A percentile compares a stretch with the other conserved stretches of the same genome.
Conservation (phyloP, 352 stramenopile genomes). For the Blastocystis sp. region DNA sequence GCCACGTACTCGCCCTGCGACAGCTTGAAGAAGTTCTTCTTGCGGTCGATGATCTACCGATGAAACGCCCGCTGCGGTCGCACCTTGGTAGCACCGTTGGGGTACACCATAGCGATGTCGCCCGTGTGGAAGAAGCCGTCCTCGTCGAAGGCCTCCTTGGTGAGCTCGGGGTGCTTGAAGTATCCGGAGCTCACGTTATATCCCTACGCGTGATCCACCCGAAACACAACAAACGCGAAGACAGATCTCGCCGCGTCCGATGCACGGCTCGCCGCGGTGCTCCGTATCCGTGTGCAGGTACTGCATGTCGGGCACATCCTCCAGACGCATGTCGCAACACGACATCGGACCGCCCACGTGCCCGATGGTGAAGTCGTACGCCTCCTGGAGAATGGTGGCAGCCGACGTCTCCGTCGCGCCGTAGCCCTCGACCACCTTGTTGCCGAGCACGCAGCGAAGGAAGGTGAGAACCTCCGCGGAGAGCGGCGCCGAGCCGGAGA, state of each 20-base stretch:
- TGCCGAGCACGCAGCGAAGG: constrained; percentile 52
- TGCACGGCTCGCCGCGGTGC: constrained; percentile 26
- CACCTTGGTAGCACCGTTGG: constrained; percentile 78
- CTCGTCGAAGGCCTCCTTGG: constrained; percentile 79
- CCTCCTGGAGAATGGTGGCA: constrained; percentile 20
- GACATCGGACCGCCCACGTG: constrained; percentile 38
- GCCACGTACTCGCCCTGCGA: constrained; percentile 77
- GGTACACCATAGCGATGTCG: constrained; percentile 83
- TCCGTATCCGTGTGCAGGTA: constrained; percentile 76
- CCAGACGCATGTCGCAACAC: constrained; percentile 78
- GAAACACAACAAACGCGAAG: constrained; percentile 73
- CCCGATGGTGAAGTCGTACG: constrained; percentile 28
- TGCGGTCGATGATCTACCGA: constrained; percentile 82
- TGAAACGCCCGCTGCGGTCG: not conserved
- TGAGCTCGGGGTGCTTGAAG: constrained; percentile 83
- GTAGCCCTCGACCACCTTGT: constrained; percentile 49
- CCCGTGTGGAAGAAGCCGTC: constrained; percentile 84
- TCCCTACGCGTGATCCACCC: constrained; percentile 73
- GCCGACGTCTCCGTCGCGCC: constrained; percentile 43
- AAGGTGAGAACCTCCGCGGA: constrained; percentile 37
- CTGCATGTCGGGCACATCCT: constrained; percentile 83
- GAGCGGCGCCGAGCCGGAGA: constrained; percentile 52
- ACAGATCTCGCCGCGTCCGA: constrained; percentile 65
- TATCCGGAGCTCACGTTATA: constrained; percentile 80
- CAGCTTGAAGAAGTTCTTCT: constrained; percentile 78